Evolutionary conservation across 177 flowering plant genomes (phyloP).

Genomic region (Vitis hybrid): DNA sequence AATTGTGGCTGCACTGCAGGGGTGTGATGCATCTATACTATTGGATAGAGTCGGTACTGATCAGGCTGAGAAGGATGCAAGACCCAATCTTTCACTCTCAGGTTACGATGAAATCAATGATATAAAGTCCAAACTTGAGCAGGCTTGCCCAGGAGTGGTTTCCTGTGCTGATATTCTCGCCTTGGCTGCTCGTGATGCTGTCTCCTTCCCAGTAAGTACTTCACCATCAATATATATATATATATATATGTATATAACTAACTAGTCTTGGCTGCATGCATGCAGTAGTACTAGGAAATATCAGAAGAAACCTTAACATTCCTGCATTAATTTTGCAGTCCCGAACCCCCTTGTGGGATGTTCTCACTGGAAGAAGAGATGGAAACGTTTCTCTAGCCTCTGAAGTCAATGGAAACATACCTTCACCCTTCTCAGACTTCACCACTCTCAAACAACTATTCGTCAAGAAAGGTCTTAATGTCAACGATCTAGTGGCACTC

Average conservation of each 20-base stretch:
- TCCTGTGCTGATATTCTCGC: constrained; percentile 59
- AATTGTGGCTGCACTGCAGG: constrained; percentile 9
- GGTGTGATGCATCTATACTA: constrained; percentile 42
- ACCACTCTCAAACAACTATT: constrained; percentile 30
- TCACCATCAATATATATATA: not conserved
- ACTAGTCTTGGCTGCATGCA: too few relatives aligned
- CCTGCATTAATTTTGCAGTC: constrained; percentile 23
- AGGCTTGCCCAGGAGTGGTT: constrained; percentile 25
- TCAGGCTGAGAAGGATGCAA: constrained; percentile 26
- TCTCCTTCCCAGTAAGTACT: constrained; percentile 38
- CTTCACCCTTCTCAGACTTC: constrained; percentile 50
- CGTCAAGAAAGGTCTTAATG: constrained; percentile 34
- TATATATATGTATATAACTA: too few relatives aligned
- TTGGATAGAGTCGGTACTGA: constrained; percentile 16
- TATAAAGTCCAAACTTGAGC: constrained; percentile 24
- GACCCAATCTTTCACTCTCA: constrained; percentile 23
- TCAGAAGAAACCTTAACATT: too few relatives aligned
- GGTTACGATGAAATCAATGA: constrained; percentile 37
- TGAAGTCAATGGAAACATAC: constrained; percentile 37
- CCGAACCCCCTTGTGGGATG: constrained; percentile 40
- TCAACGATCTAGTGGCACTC: constrained; percentile 50
- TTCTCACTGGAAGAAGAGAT: constrained; percentile 57
- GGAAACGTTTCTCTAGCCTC: constrained; percentile 42
- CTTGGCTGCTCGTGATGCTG: constrained; percentile 53
- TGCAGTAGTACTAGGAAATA: too few relatives aligned